These are phyloP conservation scores for Boletus patriciae DNA, from an alignment of 768 basidiomycete species.

Conservation along the genomic window DNA sequence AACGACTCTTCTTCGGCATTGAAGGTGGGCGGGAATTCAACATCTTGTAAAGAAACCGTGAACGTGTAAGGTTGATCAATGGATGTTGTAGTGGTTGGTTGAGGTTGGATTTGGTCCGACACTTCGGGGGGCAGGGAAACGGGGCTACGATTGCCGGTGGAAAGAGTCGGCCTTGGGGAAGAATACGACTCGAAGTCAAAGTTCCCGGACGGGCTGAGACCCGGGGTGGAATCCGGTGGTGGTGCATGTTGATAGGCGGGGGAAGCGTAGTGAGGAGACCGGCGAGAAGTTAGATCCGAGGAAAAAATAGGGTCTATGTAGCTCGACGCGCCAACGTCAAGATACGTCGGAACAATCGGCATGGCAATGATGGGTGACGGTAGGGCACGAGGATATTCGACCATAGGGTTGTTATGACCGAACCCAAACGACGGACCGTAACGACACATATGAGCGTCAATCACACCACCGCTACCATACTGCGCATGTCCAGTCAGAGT, in stretches of 20 bases:
- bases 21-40: conserved; percentile 8
- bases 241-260: background rate
- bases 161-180: background rate
- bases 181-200: background rate
- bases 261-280: background rate
- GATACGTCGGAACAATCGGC: conserved; percentile 6
- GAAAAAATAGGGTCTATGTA: background rate
- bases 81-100: background rate
- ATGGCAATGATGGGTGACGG: background rate
- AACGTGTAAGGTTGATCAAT: background rate
- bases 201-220: background rate
- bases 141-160: background rate
- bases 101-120: background rate
- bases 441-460: background rate
- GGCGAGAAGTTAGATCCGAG: background rate
- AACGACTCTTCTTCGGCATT: background rate
- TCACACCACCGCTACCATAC: background rate
- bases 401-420: background rate
- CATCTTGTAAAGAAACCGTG: conserved; percentile 4
- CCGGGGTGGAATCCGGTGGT: background rate
- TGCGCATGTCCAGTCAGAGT: background rate
- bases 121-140: background rate
- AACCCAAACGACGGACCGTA: background rate
- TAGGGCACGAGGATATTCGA: background rate
- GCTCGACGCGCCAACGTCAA: background rate